phyloP scores from a whole-genome alignment of 2,329 filamentous ascomycete species.

The Aspergillus hortae region DNA sequence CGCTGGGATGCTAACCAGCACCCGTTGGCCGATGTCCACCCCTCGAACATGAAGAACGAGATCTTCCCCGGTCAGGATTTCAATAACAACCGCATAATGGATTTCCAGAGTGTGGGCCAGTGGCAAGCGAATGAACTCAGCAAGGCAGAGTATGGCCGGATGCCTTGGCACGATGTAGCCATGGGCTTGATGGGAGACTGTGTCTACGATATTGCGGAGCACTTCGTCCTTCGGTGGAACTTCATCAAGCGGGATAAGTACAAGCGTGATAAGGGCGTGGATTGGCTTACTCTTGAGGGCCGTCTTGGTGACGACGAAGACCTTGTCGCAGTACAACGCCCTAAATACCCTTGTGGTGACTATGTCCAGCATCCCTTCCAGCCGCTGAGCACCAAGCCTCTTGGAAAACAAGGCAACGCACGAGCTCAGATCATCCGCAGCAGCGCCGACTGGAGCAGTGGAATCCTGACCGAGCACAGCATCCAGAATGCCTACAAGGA shows the following conservation, averaged over 20 bases:
- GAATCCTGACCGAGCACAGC: constrained; percentile 78
- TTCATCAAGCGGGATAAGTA: constrained; percentile 97
- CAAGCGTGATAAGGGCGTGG: constrained; percentile 77
- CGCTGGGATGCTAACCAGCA: constrained; percentile 90
- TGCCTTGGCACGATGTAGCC: constrained; percentile 97
- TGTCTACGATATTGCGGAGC: constrained; percentile 91
- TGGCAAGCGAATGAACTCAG: constrained; percentile 92
- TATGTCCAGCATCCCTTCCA: constrained; percentile 78
- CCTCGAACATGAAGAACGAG: constrained; percentile 74
- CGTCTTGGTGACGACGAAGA: constrained; percentile 76
- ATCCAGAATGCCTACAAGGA: constrained; percentile 84
- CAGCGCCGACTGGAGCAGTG: constrained; percentile 89
- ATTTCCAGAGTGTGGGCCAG: constrained; percentile 85
- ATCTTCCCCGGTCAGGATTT: constrained; percentile 96
- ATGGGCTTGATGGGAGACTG: constrained; percentile 89
- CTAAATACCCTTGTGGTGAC: constrained; percentile 82
- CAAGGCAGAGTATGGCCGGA: constrained; percentile 86
- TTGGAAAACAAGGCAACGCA: constrained; percentile 66
- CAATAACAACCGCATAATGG: constrained; percentile 96
- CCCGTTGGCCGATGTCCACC: constrained; percentile 80
- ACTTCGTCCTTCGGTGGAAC: constrained; percentile 94
- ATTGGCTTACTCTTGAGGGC: constrained; percentile 79
- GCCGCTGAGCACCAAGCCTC: constrained; percentile 63
- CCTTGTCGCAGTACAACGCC: constrained; percentile 80
- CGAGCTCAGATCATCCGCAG: constrained; percentile 84